phyloP scores from a whole-genome alignment of 2,329 filamentous ascomycete species.

The Emmonsia crescens region DNA sequence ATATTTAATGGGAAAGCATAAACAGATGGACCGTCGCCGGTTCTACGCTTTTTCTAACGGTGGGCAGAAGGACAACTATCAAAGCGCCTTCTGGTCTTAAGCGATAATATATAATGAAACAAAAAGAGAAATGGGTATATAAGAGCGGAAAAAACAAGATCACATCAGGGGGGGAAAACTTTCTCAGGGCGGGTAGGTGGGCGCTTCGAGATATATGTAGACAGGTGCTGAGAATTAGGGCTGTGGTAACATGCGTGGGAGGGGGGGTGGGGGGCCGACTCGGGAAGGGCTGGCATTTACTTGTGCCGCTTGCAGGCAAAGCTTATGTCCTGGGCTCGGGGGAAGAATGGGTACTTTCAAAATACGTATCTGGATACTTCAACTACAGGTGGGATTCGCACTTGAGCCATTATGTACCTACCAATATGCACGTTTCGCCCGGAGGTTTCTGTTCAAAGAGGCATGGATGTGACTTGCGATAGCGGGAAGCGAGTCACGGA shows the following conservation, averaged over 20 bases:
- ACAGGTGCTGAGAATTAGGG: neutral
- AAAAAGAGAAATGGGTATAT: neutral
- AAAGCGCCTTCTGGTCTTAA: conserved; percentile 2
- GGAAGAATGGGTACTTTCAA: neutral
- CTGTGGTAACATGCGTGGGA: neutral
- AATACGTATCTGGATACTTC: neutral
- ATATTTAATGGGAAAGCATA: neutral
- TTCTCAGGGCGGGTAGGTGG: neutral
- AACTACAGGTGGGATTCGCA: neutral
- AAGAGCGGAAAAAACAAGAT: neutral
- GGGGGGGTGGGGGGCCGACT: neutral
- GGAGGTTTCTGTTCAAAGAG: neutral
- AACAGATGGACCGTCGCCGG: conserved; percentile 4
- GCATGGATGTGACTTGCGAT: conserved; percentile 3
- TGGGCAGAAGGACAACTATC: conserved; percentile 1
- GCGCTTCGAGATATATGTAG: conserved; percentile 7
- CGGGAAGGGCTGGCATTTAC: neutral
- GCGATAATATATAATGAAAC: conserved; percentile 1
- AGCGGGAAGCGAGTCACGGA: conserved; percentile 1
- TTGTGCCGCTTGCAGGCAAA: neutral
- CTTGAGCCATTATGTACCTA: too few species aligned
- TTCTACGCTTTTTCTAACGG: conserved; percentile 2
- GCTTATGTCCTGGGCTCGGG: neutral
- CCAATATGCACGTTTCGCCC: neutral
- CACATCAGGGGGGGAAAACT: conserved; percentile 3